Base-by-base conservation (phyloP, 768 basidiomycete species). In the Podaxis mareebaensis region DNA sequence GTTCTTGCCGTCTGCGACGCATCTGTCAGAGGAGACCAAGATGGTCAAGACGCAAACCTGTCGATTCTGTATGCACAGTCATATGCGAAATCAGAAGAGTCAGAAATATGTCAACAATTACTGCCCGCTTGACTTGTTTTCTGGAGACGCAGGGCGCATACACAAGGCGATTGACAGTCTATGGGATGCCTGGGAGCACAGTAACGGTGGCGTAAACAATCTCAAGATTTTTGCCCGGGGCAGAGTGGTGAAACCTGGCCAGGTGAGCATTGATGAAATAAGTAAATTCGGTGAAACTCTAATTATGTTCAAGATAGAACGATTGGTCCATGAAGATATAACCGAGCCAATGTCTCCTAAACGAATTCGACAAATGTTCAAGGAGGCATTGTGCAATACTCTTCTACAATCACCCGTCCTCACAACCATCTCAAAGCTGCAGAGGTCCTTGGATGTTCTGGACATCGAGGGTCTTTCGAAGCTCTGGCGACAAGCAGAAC, bases 81-180 rank as follows among this genome's bases (percentile, higher is more conserved):
- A 85, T 64, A 70, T 87, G 69, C 86, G 79, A 71, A 69, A 72
- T 24, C 68, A 72, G 38, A 69, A 77, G 36, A 83, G 78, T 6
- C 72, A 79, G 24, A 67, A 69, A 55, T 72, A 78, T 24, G 70
- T 79, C 17, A 75, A 72, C 28, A 76, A 76, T 5, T 99, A 93
- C 74, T 96, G 95, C 72, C 96, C 96, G 3, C 77, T 99, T 61
- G 96, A 99, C 75, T 79, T 99, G 22, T 98, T 87, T 74, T 96
- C 95, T 15, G 79, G 80, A 2, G 83, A 93, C 24, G 74, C 81
- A 54, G 58, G 39, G n/a, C 85, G 95, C 8, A 73, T 93, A 33
- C 70, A 65, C n/a, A 79, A 76, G 12, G 95, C 94, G 2, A 70
- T 98, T n/a, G 71, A 77, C 54, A 77, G 75, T 36, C 81, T 99